Percentiles rank a stretch among this genome's conserved stretches.
Conservation (phyloP, 2,329 filamentous ascomycete genomes). For the Beauveria sp. region DNA sequence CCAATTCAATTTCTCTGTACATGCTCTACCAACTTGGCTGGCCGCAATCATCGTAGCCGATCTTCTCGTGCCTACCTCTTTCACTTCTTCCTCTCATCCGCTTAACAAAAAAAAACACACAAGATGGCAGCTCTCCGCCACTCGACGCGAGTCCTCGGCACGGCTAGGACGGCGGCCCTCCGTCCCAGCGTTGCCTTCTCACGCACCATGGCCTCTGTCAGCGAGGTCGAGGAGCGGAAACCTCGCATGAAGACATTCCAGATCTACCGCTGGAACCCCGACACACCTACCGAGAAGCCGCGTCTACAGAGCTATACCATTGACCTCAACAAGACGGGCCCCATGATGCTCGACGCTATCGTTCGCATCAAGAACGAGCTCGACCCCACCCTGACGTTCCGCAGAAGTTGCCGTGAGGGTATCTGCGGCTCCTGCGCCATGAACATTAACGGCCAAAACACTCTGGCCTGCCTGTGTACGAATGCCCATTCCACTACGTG, state of each 20-base stretch:
- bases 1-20: neutral
- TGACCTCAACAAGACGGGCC: conserved; percentile 97
- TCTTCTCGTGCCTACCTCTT: neutral
- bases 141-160: conserved; percentile 43
- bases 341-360: conserved; percentile 95
- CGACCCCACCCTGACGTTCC: conserved; percentile 93
- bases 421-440: conserved; percentile 98
- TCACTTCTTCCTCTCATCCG: neutral
- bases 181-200: conserved; percentile 34
- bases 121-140: conserved; percentile 55
- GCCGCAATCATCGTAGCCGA: neutral
- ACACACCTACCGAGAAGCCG: conserved; percentile 85
- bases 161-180: conserved; percentile 32
- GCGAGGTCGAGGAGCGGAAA: conserved; percentile 53
- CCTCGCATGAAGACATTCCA: conserved; percentile 87
- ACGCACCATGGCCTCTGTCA: conserved; percentile 48
- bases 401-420: conserved; percentile 91
- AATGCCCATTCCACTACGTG: neutral
- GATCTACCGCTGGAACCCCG: conserved; percentile 98
- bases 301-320: conserved; percentile 91
- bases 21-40: neutral
- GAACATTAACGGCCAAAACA: conserved; percentile 99
- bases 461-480: conserved; percentile 92
- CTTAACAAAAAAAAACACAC: conserved; percentile 6
- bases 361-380: conserved; percentile 99